Evolutionary conservation across 805 yeast genomes (phyloP), one percentile per base, ranked within the genome.

Genomic region (Saturnispora kantuleensis): DNA sequence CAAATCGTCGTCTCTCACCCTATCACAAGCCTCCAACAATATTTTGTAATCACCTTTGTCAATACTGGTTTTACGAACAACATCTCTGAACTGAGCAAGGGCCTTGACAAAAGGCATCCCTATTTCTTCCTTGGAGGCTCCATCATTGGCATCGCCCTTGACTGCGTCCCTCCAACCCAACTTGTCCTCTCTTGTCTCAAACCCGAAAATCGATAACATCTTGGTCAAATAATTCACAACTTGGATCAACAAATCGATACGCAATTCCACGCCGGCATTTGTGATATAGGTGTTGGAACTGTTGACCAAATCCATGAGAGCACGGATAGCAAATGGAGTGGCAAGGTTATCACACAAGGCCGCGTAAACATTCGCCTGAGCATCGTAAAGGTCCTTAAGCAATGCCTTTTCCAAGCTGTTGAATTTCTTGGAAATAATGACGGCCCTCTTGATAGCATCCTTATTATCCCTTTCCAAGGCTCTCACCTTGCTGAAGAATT

Each of bases 271-370:
- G 4, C 74, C 72, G 18, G 58, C 61, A n/a, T 72, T 57, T 9
- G 77, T 60, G 36, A 89, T 77, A 59, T 90, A 93, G 32, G 77
- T 73, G 61, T 93, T 90, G 7, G 85, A 58, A 46, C 70, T 72
- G 29, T 82, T 76, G 5, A 90, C 81, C 46, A 93, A 65, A 13
- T 84, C 94, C 48, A 74, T 65, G 41, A 93, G 55, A 1, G 68
- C 58, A 51, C 82, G 76, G 46, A 93, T 62, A 0, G 81, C 96
- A 46, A 67, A 71, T 17, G 95, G 93, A 1, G 93, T 83, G 3
- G 89, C 65, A 50, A 93, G 70, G 59, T 87, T 93, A 60, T 93
- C 98, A 65, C 95, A 81, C 66, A 93, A 84, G 1, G 95, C 84
- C 16, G 63, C 69, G 59, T 88, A 84, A 1, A 84, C 85, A 15